A percentile compares a stretch with the other conserved stretches of the same genome.
Evolutionary conservation across 495 filamentous ascomycete genomes (phyloP).

Genomic region (Aspergillus sparsus): DNA sequence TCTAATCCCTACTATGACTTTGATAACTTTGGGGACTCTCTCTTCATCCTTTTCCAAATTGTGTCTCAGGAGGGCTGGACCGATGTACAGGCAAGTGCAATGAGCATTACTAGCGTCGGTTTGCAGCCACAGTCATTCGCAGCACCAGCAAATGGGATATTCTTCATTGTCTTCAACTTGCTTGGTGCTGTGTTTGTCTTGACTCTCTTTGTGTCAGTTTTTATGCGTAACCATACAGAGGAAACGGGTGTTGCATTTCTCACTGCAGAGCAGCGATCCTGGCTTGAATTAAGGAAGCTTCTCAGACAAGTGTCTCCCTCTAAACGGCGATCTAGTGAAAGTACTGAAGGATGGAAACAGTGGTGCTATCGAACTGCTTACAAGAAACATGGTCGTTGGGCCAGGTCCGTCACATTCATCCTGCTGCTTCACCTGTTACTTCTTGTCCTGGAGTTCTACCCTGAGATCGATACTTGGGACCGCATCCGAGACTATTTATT

Average conservation of each 20-base stretch:
- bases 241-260: conserved; percentile 97
- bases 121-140: conserved; percentile 66
- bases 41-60: conserved; percentile 98
- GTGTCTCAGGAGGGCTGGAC: conserved; percentile 98
- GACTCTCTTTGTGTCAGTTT: conserved; percentile 97
- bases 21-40: conserved; percentile 85
- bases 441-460: conserved; percentile 83
- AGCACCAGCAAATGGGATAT: conserved; percentile 82
- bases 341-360: conserved; percentile 72
- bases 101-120: conserved; percentile 76
- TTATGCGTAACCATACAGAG: conserved; percentile 99
- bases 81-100: conserved; percentile 80
- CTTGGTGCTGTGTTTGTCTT: conserved; percentile 96
- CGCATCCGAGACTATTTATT: conserved; percentile 72
- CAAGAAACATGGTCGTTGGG: conserved; percentile 94
- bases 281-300: conserved; percentile 92
- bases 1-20: conserved; percentile 87
- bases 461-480: conserved; percentile 67
- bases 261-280: conserved; percentile 94
- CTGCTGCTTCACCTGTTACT: conserved; percentile 82
- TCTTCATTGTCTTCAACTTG: conserved; percentile 96
- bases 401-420: conserved; percentile 71
- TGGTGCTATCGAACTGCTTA: conserved; percentile 95
- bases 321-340: conserved; percentile 75
- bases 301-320: conserved; percentile 92